Conservation (phyloP, 768 basidiomycete genomes). For the Russula olivacea region DNA sequence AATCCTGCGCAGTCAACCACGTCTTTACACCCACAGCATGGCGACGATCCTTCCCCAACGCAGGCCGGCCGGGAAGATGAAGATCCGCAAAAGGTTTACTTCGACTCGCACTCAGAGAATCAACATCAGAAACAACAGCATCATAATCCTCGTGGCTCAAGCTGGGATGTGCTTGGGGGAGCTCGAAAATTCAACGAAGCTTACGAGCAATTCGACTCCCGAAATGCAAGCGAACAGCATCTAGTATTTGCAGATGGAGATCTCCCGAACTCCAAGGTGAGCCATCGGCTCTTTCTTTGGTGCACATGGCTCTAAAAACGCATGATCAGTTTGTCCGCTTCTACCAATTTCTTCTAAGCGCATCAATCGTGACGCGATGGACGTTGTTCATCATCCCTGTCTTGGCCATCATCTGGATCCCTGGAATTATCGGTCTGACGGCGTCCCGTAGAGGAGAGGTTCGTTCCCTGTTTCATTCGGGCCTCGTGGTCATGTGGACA, state of each 20-base stretch:
- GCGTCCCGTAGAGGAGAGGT: slow-evolving; percentile 47
- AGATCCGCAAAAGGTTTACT: not conserved
- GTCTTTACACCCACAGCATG: not conserved
- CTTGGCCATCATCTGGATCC: slow-evolving; percentile 62
- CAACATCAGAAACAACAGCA: too few relatives aligned
- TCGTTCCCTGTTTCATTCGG: slow-evolving; percentile 28
- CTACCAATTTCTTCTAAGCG: slow-evolving; percentile 70
- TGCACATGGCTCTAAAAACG: not conserved
- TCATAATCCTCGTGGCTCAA: slow-evolving; percentile 29
- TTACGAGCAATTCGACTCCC: slow-evolving; percentile 54
- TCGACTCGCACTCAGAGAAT: not conserved
- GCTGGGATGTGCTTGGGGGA: slow-evolving; percentile 48
- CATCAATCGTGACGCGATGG: slow-evolving; percentile 77
- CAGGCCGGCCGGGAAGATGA: slow-evolving; percentile 10
- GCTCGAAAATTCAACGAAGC: slow-evolving; percentile 48
- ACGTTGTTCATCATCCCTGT: slow-evolving; percentile 72
- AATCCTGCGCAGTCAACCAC: slow-evolving; percentile 1
- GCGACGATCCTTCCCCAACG: not conserved
- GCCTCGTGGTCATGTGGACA: not conserved
- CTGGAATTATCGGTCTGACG: slow-evolving; percentile 63
- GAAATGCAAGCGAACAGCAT: slow-evolving; percentile 46
- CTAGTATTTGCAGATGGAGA: slow-evolving; percentile 58
- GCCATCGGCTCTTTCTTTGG: not conserved
- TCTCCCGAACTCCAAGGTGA: slow-evolving; percentile 49
- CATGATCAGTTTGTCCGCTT: slow-evolving; percentile 47